Percentiles rank a stretch among this genome's conserved stretches.
These are phyloP conservation scores for Fraxinus sp. DNA, from an alignment of 305 asterid genomes.

Conservation along the genomic window DNA sequence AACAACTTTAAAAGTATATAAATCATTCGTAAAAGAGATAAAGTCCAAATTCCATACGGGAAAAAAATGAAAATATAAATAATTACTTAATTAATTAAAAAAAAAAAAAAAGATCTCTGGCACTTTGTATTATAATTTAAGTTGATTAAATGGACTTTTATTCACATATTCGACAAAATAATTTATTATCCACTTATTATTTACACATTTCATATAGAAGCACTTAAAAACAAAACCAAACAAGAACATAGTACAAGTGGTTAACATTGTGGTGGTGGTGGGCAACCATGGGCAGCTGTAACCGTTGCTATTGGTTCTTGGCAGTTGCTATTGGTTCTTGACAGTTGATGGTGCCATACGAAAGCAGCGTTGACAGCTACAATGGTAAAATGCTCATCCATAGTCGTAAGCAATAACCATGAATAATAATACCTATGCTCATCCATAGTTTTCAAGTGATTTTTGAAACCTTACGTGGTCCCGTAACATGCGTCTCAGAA, in stretches of 20 bases:
- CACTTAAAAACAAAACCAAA: not conserved
- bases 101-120: too few species aligned
- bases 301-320: not conserved
- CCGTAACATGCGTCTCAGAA: not conserved
- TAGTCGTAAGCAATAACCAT: not conserved
- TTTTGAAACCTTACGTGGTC: not conserved
- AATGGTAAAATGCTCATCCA: not conserved
- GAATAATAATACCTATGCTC: too few species aligned
- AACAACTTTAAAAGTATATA: too few species aligned
- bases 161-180: not conserved
- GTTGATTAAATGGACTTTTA: not conserved
- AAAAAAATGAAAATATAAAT: too few species aligned
- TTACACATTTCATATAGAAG: not conserved
- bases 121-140: too few species aligned
- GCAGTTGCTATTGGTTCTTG: not conserved
- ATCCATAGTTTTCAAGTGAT: not conserved
- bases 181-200: not conserved
- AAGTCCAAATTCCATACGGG: too few species aligned
- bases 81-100: too few species aligned
- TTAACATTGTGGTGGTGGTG: not conserved
- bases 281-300: not conserved
- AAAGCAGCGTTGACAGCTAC: not conserved
- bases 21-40: too few species aligned
- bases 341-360: not conserved
- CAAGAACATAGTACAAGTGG: not conserved